Conservation (phyloP, 352 stramenopile genomes). For the Pythium aphanidermatum region DNA sequence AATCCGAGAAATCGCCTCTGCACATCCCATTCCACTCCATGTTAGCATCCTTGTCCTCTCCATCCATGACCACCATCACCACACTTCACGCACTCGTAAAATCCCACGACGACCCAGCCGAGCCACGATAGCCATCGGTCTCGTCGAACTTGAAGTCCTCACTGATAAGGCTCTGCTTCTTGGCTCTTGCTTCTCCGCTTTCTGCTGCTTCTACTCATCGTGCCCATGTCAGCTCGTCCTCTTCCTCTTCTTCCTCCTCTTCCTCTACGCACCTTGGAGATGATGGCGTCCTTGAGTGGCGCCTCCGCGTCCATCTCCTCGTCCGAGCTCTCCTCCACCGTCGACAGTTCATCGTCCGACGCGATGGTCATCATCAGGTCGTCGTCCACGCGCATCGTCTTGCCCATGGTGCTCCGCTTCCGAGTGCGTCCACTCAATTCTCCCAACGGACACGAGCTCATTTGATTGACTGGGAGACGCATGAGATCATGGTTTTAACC, state of each 20-base stretch:
- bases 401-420: constrained; percentile 36
- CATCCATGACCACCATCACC: neutral
- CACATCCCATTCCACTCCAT: neutral
- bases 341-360: constrained; percentile 77
- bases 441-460: constrained; percentile 15
- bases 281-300: constrained; percentile 50
- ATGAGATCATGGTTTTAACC: constrained; percentile 7
- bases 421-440: too few relatives aligned
- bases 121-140: constrained; percentile 34
- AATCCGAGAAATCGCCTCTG: constrained; percentile 79
- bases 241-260: neutral
- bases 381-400: constrained; percentile 32
- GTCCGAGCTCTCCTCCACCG: constrained; percentile 70
- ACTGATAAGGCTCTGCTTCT: constrained; percentile 57
- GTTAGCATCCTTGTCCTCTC: neutral
- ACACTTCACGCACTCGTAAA: constrained; percentile 53
- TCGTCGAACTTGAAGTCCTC: constrained; percentile 87
- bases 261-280: constrained; percentile 42
- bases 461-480: constrained; percentile 20
- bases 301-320: constrained; percentile 37
- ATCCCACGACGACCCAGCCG: constrained; percentile 73
- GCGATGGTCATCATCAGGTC: constrained; percentile 88
- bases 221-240: neutral
- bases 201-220: constrained; percentile 39
- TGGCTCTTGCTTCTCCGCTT: constrained; percentile 26